Conservation (phyloP, 139 green algal genomes). For the Axilococcus clingmanii region DNA sequence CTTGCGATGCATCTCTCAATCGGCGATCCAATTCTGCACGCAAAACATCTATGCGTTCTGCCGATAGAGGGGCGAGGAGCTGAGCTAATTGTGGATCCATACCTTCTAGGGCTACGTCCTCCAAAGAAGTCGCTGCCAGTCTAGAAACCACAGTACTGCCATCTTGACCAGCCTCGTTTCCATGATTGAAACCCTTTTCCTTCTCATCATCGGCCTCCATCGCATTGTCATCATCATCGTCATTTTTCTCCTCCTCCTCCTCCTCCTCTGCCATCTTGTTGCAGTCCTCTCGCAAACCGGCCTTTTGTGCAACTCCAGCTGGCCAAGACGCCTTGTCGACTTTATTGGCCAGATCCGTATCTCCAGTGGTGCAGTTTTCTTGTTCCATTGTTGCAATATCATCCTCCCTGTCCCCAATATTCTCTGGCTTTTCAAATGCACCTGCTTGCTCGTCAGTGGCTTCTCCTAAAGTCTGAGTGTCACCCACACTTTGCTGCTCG, state of each 20-base stretch:
- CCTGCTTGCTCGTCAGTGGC: constrained; percentile 86
- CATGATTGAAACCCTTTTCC: constrained; percentile 8
- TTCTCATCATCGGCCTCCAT: constrained; percentile 7
- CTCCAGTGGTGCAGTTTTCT: constrained; percentile 11
- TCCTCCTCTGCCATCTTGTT: constrained; percentile 1
- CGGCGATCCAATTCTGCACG: constrained; percentile 43
- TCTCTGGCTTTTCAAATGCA: constrained; percentile 1
- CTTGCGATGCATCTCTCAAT: constrained; percentile 22
- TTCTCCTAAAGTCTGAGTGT: constrained; percentile 55
- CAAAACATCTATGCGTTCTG: constrained; percentile 27
- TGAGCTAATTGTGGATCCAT: constrained; percentile 8
- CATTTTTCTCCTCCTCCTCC: constrained; percentile 2
- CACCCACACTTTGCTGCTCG: constrained; percentile 20
- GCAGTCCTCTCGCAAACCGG: background rate
- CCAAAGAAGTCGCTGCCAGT: constrained; percentile 12
- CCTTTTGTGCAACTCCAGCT: constrained; percentile 16
- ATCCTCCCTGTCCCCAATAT: background rate
- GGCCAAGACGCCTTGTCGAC: constrained; percentile 16
- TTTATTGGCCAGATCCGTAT: constrained; percentile 4
- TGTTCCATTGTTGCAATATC: background rate
- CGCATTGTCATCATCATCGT: background rate
- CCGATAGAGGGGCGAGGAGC: constrained; percentile 4
- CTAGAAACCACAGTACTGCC: constrained; percentile 17
- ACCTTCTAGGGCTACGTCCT: constrained; percentile 15
- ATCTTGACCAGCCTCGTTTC: constrained; percentile 5